phyloP scores from a whole-genome alignment of 2,329 filamentous ascomycete genomes.

The Phaeosphaeria sp. region DNA sequence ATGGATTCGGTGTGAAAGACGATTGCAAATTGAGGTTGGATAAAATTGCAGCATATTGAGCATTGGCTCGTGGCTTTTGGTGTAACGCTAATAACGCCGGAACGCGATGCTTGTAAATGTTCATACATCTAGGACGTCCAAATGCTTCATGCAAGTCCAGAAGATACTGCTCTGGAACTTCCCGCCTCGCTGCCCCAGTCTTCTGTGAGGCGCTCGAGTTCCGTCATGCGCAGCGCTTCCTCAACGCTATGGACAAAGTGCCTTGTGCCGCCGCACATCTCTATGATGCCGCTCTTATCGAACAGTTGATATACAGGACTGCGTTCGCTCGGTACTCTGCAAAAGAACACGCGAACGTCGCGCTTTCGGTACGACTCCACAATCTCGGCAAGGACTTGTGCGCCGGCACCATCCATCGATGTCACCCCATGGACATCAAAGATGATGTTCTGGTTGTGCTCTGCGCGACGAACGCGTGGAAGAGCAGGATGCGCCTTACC shows the following conservation, averaged over 20 bases:
- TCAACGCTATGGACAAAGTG: slow-evolving; percentile 86
- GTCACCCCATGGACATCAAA: slow-evolving; percentile 99
- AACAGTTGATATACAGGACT: slow-evolving; percentile 74
- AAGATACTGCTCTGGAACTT: slow-evolving; percentile 25
- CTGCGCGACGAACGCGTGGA: slow-evolving; percentile 76
- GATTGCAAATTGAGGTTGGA: no score
- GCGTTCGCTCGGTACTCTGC: slow-evolving; percentile 58
- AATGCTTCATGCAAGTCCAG: slow-evolving; percentile 2
- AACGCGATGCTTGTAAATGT: not conserved
- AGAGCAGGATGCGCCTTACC: slow-evolving; percentile 83
- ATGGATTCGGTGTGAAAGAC: not conserved
- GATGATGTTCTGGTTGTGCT: slow-evolving; percentile 89
- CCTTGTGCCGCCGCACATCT: slow-evolving; percentile 75
- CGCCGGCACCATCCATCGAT: slow-evolving; percentile 88
- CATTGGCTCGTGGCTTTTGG: not conserved
- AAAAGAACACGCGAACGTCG: slow-evolving; percentile 80
- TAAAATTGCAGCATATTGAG: not conserved
- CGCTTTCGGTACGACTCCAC: slow-evolving; percentile 78
- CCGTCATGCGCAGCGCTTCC: slow-evolving; percentile 81
- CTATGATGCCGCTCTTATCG: slow-evolving; percentile 81
- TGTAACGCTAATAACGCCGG: not conserved
- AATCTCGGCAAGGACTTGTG: slow-evolving; percentile 90
- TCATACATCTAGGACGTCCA: not conserved
- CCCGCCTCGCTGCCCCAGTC: slow-evolving; percentile 38
- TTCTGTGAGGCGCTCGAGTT: slow-evolving; percentile 66